Base-by-base conservation (phyloP, 352 stramenopile genomes). In the Phytopythium cucurbitacearum region DNA sequence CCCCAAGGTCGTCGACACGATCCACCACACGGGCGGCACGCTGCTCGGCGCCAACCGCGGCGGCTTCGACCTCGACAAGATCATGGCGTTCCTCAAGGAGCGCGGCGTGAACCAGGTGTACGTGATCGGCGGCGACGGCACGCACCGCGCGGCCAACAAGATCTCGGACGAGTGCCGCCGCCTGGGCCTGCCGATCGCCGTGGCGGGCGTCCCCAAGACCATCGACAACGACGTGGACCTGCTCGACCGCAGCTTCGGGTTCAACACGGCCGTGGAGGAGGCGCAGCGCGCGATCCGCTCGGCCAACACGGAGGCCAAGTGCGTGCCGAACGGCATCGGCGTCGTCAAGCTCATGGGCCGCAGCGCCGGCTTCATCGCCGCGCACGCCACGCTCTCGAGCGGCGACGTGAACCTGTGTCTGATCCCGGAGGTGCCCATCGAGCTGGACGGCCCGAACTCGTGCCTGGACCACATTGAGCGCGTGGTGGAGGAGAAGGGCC, bases 141-240 rank as follows among this genome's bases (percentile, higher is more conserved):
- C 96, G 11, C 96, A 99, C 76, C 87, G 96, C 50, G 96, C 92
- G 38, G 96, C 96, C 15, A 98, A 98, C 78, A 90, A 87, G 56
- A 86, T 96, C 40, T 76, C 80, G 44, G 75, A 93, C 44, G 85
- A 89, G 60, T 94, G 80, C 53, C 69, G 71, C 43, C 63, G 56
- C 36, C 68, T 85, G 51, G 81, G 87, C 43, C 67, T 98, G 34
- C 93, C 97, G 53, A 85, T 99, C 32, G 79, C 95, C 7, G 91
- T 99, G 12, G 94, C 94, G 16, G 95, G 97, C 54, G 96, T 99
- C 61, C 97, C 97, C 16, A 99, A 99, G 83, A 99, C 97, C 4
- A 99, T 99, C 57, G 97, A 99, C 81, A 99, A 99, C 71, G 97
- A 99, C 72, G 93, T 99, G 46, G 96, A 98, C 64, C 84, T 99